Evolutionary conservation across 2,329 filamentous ascomycete genomes (phyloP).

Genomic region (Microsporum ferrugineum): DNA sequence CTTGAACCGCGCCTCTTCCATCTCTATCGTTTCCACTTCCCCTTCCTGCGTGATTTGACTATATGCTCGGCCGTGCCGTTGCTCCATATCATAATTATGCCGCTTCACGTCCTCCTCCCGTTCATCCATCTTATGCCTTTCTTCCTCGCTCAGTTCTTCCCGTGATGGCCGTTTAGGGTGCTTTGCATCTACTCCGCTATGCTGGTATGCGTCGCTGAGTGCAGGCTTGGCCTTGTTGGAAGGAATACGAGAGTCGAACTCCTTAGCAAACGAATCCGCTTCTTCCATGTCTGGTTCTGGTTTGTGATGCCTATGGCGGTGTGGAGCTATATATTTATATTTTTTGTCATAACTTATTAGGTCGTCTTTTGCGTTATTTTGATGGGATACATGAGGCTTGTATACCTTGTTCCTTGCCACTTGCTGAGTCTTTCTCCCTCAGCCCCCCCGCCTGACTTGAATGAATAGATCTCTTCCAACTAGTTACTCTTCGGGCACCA

Average conservation of each 20-base stretch:
- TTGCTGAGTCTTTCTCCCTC: neutral
- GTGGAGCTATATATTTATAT: neutral
- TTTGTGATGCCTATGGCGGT: conserved; percentile 7
- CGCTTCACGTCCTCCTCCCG: conserved; percentile 10
- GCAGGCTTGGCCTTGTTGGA: conserved; percentile 14
- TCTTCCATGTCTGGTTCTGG: conserved; percentile 10
- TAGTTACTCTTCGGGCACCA: neutral
- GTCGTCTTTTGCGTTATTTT: neutral
- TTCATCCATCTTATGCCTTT: conserved; percentile 6
- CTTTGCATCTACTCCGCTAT: conserved; percentile 12
- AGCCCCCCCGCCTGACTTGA: neutral
- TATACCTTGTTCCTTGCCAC: conserved; percentile 1
- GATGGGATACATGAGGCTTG: neutral
- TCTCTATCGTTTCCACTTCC: conserved; percentile 9
- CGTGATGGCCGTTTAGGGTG: conserved; percentile 12
- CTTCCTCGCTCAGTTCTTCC: conserved; percentile 12
- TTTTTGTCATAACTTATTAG: neutral
- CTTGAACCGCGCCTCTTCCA: conserved; percentile 8
- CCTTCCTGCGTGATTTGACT: conserved; percentile 11
- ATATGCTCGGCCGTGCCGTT: conserved; percentile 12
- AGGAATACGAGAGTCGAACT: conserved; percentile 14
- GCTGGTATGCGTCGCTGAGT: conserved; percentile 14
- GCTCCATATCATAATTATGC: conserved; percentile 16
- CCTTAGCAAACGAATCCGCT: conserved; percentile 11
- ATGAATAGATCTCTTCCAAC: neutral